Conservation (phyloP, 2,329 filamentous ascomycete genomes). For the Thelonectria rubi region DNA sequence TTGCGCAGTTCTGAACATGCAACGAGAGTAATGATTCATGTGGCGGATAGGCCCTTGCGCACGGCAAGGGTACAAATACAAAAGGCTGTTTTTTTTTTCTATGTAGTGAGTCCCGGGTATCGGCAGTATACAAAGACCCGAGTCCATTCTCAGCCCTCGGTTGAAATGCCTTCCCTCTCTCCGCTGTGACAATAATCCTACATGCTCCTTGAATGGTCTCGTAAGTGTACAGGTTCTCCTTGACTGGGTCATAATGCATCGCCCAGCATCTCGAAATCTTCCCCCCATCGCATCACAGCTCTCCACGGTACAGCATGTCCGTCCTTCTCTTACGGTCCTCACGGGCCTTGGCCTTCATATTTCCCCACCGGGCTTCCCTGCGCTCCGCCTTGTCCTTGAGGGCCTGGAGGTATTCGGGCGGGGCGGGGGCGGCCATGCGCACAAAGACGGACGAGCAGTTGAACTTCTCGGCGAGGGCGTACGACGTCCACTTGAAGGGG, state of each 20-base stretch:
- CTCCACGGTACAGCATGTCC: conserved; percentile 60
- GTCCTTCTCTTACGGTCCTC: conserved; percentile 65
- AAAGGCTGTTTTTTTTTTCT: conserved; percentile 24
- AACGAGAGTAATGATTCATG: conserved; percentile 22
- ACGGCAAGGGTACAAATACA: conserved; percentile 26
- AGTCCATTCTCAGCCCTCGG: conserved; percentile 21
- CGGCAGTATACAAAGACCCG: conserved; percentile 37
- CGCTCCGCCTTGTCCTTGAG: conserved; percentile 57
- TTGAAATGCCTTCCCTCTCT: conserved; percentile 23
- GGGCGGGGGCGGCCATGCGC: conserved; percentile 64
- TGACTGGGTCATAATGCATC: conserved; percentile 18
- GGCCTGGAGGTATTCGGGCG: conserved; percentile 57
- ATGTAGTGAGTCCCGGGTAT: conserved; percentile 37
- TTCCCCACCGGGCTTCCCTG: conserved; percentile 66
- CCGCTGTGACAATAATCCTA: conserved; percentile 37
- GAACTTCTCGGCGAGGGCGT: conserved; percentile 62
- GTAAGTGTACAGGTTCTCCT: conserved; percentile 35
- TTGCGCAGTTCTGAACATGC: background rate
- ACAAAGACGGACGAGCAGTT: conserved; percentile 66
- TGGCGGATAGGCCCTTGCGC: background rate
- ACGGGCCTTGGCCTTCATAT: conserved; percentile 61
- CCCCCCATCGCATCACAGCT: conserved; percentile 51
- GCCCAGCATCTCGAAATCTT: background rate
- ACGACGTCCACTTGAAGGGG: conserved; percentile 64
- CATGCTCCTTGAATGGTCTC: conserved; percentile 32